Conservation (phyloP, 108 stramenopile species). For the Cyclotella cryptica region DNA sequence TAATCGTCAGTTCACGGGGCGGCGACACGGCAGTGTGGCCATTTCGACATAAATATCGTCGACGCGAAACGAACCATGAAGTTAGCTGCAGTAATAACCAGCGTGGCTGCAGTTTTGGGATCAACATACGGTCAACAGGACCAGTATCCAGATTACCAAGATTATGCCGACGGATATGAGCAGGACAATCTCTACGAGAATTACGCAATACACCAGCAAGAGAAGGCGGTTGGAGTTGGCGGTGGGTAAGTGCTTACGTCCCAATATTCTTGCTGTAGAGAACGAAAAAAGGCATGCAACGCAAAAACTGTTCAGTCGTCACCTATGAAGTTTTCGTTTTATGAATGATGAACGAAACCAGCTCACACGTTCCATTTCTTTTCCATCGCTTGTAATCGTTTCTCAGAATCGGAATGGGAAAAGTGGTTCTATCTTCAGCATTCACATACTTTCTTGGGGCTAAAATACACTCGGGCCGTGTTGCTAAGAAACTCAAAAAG, state of each 20-base stretch:
- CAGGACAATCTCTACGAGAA: constrained; percentile 83
- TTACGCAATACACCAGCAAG: constrained; percentile 82
- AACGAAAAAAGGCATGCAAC: not conserved
- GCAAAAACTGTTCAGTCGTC: not conserved
- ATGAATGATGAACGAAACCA: not conserved
- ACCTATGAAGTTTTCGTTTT: not conserved
- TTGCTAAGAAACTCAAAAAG: constrained; percentile 71
- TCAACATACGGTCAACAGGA: constrained; percentile 46
- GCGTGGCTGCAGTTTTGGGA: constrained; percentile 25
- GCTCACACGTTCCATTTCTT: not conserved
- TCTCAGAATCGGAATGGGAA: constrained; percentile 55
- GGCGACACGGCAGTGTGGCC: too few species aligned
- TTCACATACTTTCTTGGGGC: constrained; percentile 74
- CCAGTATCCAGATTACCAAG: constrained; percentile 49
- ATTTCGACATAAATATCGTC: too few species aligned
- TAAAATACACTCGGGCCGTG: constrained; percentile 73
- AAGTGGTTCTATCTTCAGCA: constrained; percentile 59
- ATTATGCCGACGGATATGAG: constrained; percentile 62
- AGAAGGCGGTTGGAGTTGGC: constrained; percentile 57
- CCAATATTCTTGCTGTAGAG: not conserved
- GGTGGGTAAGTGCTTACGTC: constrained; percentile 51
- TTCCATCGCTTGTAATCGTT: not conserved
- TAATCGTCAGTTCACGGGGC: too few species aligned
- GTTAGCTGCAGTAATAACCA: constrained; percentile 28
- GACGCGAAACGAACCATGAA: constrained; percentile 17